These are phyloP conservation scores for Xerocomus cyaneibrunnescens DNA, from an alignment of 1,284 basidiomycete genomes.

Conservation along the genomic window DNA sequence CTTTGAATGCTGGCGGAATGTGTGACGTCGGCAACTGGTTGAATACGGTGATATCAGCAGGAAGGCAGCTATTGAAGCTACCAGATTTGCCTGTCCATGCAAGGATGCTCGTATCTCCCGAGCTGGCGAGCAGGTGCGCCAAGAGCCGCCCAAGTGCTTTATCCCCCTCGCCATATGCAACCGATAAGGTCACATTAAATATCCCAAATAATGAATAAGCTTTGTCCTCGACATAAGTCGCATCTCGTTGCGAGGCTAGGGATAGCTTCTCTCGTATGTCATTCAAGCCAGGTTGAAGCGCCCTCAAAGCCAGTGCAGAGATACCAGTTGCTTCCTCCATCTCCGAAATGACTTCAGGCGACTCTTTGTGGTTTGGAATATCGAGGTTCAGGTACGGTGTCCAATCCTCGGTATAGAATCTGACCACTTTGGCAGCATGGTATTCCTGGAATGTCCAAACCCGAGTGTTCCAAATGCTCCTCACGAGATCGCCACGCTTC, in stretches of 20 bases:
- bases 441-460: constrained; percentile 4
- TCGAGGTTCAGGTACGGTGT: neutral
- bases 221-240: neutral
- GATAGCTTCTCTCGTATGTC: constrained; percentile 1
- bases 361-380: constrained; percentile 1
- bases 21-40: neutral
- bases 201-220: constrained; percentile 2
- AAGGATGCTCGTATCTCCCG: constrained; percentile 2
- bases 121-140: neutral
- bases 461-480: neutral
- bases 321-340: neutral
- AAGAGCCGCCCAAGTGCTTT: neutral
- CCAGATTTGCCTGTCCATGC: constrained; percentile 1
- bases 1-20: neutral
- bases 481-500: neutral
- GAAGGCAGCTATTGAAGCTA: constrained; percentile 2
- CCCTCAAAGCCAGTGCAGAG: neutral
- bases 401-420: constrained; percentile 4
- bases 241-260: neutral
- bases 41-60: neutral
- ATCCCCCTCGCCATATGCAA: constrained; percentile 1
- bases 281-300: neutral
- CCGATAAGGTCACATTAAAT: neutral
- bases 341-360: neutral
- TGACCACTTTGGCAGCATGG: neutral